Evolutionary conservation across 1,139 yeast species (phyloP), one percentile per base, ranked within the genome.

Genomic region (Diutina mesorugosa): DNA sequence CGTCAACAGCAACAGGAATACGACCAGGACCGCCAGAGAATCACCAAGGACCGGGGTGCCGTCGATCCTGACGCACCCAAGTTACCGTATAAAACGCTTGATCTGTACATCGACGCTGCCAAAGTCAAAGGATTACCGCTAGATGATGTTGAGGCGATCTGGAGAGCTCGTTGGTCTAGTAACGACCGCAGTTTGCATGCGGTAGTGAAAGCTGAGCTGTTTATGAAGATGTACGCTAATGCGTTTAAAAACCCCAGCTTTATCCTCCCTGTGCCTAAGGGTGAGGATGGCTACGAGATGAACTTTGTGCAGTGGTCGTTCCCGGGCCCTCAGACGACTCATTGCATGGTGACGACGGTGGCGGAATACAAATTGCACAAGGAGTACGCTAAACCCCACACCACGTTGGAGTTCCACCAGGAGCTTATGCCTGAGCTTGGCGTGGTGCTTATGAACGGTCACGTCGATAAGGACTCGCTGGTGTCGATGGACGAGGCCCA

Each of bases 261-360:
- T 67, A 82, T 87, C 8, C 73, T 87, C 45, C 95, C 95, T 1
- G 69, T 87, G 55, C 90, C 87, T 12, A 79, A 80, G 62, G 77
- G 71, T 35, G 67, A 65, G 26, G 79, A 76, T 74, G 90, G 70
- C 61, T 73, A 85, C 63, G 99, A 93, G 69, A 79, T 93, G 74
- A 97, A 93, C 67, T 90, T 87, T 67, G 83, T 90, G 21, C 99
- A 95, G 71, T 95, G 99, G 99, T 78, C 84, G 21, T 89, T 90
- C 69, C 93, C 87, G 1, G 97, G 95, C 0, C 85, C 90, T 7
- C 66, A 83, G 51, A 91, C 98, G 5, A 77, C 90, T 3, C 97
- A 95, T 71, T 89, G 96, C 68, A 80, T 95, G 80, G 75, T 95
- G 64, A 95, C 99, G 1, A 84, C 97, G 0, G 78, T 95, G 60